Conservation (phyloP, 257 asterid genomes). For the Rauvolfia tetraphylla region DNA sequence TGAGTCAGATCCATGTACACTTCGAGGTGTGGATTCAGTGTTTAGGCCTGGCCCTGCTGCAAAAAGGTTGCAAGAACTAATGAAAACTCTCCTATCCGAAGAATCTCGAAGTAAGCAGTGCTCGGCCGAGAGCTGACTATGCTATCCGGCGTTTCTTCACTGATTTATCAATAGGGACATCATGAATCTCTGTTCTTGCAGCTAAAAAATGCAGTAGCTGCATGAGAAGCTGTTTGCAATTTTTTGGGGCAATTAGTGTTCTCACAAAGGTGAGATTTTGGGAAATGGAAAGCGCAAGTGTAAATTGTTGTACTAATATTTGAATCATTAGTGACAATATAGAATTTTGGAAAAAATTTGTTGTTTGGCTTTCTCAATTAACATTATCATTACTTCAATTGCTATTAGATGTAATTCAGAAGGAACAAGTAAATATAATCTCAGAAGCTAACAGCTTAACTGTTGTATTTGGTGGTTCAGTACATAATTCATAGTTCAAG, state of each 20-base stretch:
- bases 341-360: conserved; percentile 21
- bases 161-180: neutral
- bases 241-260: conserved; percentile 37
- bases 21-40: conserved; percentile 66
- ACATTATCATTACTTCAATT: neutral
- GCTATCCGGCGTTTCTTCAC: neutral
- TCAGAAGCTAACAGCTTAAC: neutral
- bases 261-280: conserved; percentile 20
- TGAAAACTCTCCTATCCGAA: conserved; percentile 53
- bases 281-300: conserved; percentile 27
- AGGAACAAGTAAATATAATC: neutral
- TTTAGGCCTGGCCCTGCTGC: conserved; percentile 83
- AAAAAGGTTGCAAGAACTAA: conserved; percentile 50
- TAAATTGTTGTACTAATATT: conserved; percentile 34
- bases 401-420: neutral
- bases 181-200: neutral
- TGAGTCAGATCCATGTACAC: conserved; percentile 68
- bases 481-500: neutral
- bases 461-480: neutral
- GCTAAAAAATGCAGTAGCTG: conserved; percentile 4
- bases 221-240: conserved; percentile 31
- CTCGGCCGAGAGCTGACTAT: conserved; percentile 31
- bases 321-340: conserved; percentile 24
- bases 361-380: neutral
- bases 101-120: conserved; percentile 58